phyloP scores from a whole-genome alignment of 495 filamentous ascomycete species.

The Evansstolkia leycettana region DNA sequence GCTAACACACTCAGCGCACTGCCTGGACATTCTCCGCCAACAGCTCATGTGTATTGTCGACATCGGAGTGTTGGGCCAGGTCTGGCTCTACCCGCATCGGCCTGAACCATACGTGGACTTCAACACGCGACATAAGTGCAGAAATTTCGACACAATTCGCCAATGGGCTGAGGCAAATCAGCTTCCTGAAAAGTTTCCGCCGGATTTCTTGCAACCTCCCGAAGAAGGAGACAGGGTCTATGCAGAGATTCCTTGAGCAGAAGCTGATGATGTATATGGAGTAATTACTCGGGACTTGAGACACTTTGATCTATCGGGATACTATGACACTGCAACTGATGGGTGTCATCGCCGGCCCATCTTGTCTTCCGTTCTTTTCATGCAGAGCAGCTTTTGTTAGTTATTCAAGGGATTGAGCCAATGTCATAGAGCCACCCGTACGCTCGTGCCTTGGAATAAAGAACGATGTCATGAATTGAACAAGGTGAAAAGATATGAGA shows the following conservation, averaged over 20 bases:
- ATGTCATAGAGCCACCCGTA: no score
- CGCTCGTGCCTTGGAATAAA: no score
- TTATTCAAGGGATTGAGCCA: no score
- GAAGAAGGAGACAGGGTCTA: conserved; percentile 23
- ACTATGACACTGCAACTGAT: no score
- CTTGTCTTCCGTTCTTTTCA: no score
- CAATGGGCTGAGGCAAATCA: conserved; percentile 38
- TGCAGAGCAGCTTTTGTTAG: no score
- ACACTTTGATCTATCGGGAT: no score
- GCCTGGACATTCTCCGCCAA: conserved; percentile 42
- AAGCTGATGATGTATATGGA: no score
- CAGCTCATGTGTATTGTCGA: conserved; percentile 45
- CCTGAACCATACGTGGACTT: conserved; percentile 42
- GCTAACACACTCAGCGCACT: conserved; percentile 27
- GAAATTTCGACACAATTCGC: conserved; percentile 41
- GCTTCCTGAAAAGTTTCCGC: conserved; percentile 22
- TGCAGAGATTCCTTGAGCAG: conserved; percentile 24
- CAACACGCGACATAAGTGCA: conserved; percentile 41
- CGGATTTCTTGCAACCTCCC: conserved; percentile 31
- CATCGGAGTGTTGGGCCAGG: conserved; percentile 37
- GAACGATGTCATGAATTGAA: no score
- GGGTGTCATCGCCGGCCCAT: no score
- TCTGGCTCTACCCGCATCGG: conserved; percentile 32
- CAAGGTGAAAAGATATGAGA: no score
- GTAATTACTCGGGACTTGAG: no score